Conservation (phyloP, 116 monocot species). For the Papilionanthe hybrid region DNA sequence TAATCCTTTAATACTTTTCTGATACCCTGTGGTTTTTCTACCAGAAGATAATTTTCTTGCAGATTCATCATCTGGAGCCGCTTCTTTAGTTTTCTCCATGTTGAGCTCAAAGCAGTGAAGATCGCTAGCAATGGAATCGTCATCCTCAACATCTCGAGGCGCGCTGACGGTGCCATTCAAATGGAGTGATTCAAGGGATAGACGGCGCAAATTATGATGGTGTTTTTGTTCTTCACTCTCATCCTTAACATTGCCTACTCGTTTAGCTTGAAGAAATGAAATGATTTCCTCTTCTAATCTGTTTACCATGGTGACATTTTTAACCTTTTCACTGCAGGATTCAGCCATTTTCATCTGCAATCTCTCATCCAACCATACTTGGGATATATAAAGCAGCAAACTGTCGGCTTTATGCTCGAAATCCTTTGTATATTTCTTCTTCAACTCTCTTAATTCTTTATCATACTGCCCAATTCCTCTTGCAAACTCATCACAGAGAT, state of each 20-base stretch:
- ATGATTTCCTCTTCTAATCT: slow-evolving; percentile 59
- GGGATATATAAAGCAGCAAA: slow-evolving; percentile 62
- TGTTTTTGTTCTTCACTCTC: not conserved
- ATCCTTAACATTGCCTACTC: slow-evolving; percentile 18
- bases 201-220: slow-evolving; percentile 37
- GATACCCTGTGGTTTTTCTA: not conserved
- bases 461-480: slow-evolving; percentile 67
- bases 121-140: slow-evolving; percentile 71
- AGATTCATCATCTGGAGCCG: not conserved
- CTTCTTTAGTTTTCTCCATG: slow-evolving; percentile 20
- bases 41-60: not conserved
- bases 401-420: slow-evolving; percentile 34
- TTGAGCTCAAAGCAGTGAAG: slow-evolving; percentile 85
- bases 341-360: slow-evolving; percentile 66
- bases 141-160: slow-evolving; percentile 70
- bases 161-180: slow-evolving; percentile 67
- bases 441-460: slow-evolving; percentile 55
- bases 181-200: slow-evolving; percentile 76
- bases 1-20: not conserved
- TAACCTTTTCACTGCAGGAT: slow-evolving; percentile 32
- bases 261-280: slow-evolving; percentile 48
- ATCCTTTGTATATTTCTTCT: slow-evolving; percentile 37
- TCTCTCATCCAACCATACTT: slow-evolving; percentile 76
- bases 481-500: slow-evolving; percentile 89
- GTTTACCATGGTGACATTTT: slow-evolving; percentile 33